Percentiles rank a stretch among this genome's conserved stretches.
Conservation (phyloP, 306 rosid genomes). For the Rosa multiflora region DNA sequence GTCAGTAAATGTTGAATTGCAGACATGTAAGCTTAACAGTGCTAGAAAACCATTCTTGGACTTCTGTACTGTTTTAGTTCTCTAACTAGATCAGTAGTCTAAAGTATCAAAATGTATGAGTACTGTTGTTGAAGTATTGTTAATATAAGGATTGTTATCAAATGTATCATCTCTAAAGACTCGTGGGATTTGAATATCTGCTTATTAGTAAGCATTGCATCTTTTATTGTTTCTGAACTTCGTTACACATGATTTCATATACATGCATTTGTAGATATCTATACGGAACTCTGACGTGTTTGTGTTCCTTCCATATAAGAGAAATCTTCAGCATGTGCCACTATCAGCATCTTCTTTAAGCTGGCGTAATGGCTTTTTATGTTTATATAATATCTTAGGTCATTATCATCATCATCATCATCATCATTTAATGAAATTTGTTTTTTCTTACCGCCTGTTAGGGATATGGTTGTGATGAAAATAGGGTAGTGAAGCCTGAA, state of each 20-base stretch:
- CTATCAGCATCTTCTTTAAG: not conserved
- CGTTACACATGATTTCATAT: not conserved
- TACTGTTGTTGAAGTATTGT: constrained; percentile 6
- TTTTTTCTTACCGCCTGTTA: not conserved
- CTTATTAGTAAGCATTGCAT: not conserved
- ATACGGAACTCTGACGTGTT: not conserved
- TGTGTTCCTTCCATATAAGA: not conserved
- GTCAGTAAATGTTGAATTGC: not conserved
- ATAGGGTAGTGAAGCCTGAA: not conserved
- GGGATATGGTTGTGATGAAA: not conserved
- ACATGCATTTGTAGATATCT: not conserved
- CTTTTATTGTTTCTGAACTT: not conserved
- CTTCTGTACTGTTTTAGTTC: not conserved
- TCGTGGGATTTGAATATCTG: not conserved
- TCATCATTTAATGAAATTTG: not conserved
- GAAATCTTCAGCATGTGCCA: not conserved
- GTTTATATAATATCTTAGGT: not conserved
- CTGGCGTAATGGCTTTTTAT: not conserved
- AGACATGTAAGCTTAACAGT: not conserved
- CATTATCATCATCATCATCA: not conserved
- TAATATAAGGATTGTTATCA: not conserved
- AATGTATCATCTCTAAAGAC: not conserved
- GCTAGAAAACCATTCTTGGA: constrained; percentile 6
- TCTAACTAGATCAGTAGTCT: not conserved
- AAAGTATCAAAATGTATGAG: constrained; percentile 9